Evolutionary conservation across 225 moss, liverwort and hornwort genomes (phyloP).

Genomic region (Pleurozium schreberi): DNA sequence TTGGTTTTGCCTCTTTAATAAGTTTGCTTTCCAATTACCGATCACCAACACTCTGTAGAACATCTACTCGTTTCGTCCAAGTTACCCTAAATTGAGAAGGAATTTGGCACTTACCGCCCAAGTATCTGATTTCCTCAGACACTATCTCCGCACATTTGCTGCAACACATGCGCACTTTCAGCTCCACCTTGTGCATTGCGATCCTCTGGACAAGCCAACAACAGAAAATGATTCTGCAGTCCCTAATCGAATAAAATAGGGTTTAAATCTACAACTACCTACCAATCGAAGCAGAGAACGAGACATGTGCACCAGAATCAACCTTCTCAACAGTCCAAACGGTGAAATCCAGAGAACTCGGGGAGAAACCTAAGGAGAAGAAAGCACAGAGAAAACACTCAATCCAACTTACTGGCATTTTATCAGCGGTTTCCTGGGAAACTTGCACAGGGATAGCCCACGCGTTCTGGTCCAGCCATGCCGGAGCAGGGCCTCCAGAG

Average conservation of each 20-base stretch:
- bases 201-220: conserved; percentile 12
- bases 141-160: conserved; percentile 38
- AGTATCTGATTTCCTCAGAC: conserved; percentile 25
- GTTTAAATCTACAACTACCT: background rate
- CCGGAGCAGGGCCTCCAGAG: conserved; percentile 14
- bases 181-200: conserved; percentile 23
- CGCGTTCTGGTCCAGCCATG: conserved; percentile 40
- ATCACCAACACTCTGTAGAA: background rate
- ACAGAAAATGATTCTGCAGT: background rate
- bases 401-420: conserved; percentile 18
- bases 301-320: background rate
- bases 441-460: conserved; percentile 36
- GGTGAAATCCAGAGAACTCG: background rate
- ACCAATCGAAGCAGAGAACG: background rate
- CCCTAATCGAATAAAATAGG: background rate
- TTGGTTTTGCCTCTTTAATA: background rate
- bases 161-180: conserved; percentile 43
- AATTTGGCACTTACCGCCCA: conserved; percentile 22
- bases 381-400: background rate
- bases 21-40: background rate
- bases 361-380: background rate
- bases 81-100: background rate
- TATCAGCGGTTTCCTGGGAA: conserved; percentile 9
- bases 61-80: background rate
- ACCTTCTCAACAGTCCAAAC: background rate